Evolutionary conservation across 2,329 filamentous ascomycete species (phyloP), one percentile per base, ranked within the genome.

Genomic region (Pseudocercospora crystallina): DNA sequence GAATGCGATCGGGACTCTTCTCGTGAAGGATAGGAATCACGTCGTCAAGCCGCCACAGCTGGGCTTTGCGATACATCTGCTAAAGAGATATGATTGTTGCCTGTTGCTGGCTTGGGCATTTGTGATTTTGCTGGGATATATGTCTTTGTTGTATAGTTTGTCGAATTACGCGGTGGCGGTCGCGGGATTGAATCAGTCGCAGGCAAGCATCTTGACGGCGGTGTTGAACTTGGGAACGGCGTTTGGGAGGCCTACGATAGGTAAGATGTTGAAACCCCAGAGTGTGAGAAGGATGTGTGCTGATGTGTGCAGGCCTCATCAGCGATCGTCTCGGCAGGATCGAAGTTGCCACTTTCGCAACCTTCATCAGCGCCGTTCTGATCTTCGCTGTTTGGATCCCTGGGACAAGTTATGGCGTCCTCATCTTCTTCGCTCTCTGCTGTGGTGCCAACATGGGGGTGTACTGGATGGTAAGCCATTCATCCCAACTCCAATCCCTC

Each of bases 221-320:
- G 51, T 78, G 7, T 56, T 80, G 30, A 79, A 79, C 52, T 55
- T 79, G 1, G 76, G 77, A 0, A 76, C 74, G 3, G 73, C 71
- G 0, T 38, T 79, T 30, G 76, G 76, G 12, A 62, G 77, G 9
- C 77, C 76, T 4, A 59, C 71, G 10, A 71, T 78, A 32, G 76
- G 20, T 26, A 7, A 26, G 20, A 26, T 3, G 20, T 3, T 7
- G 7, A 26, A 26, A 7, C 7, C 7, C 7, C 20, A 26, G 7
- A 4, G 20, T 26, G 20, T 4, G 20, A 26, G 20, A 4, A 26
- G 7, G 7, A 26, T 7, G 20, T 26, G 20, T 3, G 20, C 20
- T 26, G 20, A 26, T 26, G 3, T 26, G 4, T 26, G 7, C 20
- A 26, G 20, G 77, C 0, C 52, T 74, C 12, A 47, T 72, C 3